These are phyloP conservation scores for Penicillium simplicissimum DNA, from an alignment of 495 filamentous ascomycete genomes.

Conservation along the genomic window DNA sequence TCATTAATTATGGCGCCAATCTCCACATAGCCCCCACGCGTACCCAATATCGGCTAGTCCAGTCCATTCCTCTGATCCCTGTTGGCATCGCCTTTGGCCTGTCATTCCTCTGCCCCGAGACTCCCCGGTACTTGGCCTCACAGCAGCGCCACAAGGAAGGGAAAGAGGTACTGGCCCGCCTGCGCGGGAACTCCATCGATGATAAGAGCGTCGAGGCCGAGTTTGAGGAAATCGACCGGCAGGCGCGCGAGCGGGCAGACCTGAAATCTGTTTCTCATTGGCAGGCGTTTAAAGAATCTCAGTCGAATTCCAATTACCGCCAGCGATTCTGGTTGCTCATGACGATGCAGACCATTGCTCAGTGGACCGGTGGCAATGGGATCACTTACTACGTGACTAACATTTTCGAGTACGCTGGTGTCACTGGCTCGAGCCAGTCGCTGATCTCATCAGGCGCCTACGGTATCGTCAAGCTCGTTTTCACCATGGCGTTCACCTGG, in stretches of 20 bases:
- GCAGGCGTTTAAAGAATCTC: slow-evolving; percentile 45
- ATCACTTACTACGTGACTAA: slow-evolving; percentile 49
- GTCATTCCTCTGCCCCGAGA: slow-evolving; percentile 43
- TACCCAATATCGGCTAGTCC: slow-evolving; percentile 47
- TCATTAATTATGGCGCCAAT: slow-evolving; percentile 48
- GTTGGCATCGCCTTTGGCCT: slow-evolving; percentile 39
- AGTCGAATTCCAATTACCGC: slow-evolving; percentile 43
- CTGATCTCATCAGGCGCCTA: slow-evolving; percentile 48
- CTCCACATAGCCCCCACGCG: slow-evolving; percentile 41
- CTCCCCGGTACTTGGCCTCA: slow-evolving; percentile 44
- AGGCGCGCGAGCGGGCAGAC: slow-evolving; percentile 33
- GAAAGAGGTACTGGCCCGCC: slow-evolving; percentile 38
- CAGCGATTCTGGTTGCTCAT: slow-evolving; percentile 50
- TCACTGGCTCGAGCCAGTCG: slow-evolving; percentile 29
- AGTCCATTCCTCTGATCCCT: slow-evolving; percentile 45
- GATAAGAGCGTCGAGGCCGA: slow-evolving; percentile 37
- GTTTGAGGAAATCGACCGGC: slow-evolving; percentile 38
- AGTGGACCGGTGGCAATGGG: slow-evolving; percentile 51
- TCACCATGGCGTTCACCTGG: slow-evolving; percentile 52
- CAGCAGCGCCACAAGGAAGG: slow-evolving; percentile 37
- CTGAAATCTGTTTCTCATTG: slow-evolving; percentile 38
- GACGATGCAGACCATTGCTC: slow-evolving; percentile 46
- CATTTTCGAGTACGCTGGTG: slow-evolving; percentile 45
- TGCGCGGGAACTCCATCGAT: slow-evolving; percentile 34
- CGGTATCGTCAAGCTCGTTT: slow-evolving; percentile 47